Evolutionary conservation across 768 basidiomycete genomes (phyloP).

Genomic region (Pleurotus eryngii): DNA sequence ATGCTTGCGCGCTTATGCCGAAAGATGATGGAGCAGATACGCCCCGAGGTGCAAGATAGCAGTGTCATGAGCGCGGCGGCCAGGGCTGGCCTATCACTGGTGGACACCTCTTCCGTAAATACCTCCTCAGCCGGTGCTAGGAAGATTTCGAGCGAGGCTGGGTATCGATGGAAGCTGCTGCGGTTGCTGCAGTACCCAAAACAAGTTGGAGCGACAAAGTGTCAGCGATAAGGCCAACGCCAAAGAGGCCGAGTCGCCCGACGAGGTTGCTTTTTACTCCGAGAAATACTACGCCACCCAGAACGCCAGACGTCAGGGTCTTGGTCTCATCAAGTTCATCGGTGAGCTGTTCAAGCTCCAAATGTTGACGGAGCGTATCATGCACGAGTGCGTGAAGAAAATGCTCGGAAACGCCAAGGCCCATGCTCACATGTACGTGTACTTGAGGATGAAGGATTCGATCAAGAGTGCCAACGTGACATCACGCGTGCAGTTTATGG

Average conservation of each 20-base stretch:
- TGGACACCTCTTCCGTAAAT: conserved; percentile 94
- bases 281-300: conserved; percentile 95
- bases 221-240: conserved; percentile 51
- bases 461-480: conserved; percentile 72
- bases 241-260: conserved; percentile 36
- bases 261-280: conserved; percentile 79
- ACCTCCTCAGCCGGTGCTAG: conserved; percentile 93
- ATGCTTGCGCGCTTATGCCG: conserved; percentile 96
- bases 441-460: conserved; percentile 90
- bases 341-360: conserved; percentile 99
- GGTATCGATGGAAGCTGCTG: conserved; percentile 83
- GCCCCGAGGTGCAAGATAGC: conserved; percentile 83
- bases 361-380: conserved; percentile 97
- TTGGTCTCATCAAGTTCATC: conserved; percentile 97
- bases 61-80: conserved; percentile 69
- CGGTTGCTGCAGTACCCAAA: conserved; percentile 82
- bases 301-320: conserved; percentile 95
- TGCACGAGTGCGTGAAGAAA: conserved; percentile 98
- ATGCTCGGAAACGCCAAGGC: conserved; percentile 89
- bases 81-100: conserved; percentile 89
- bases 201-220: conserved; percentile 82
- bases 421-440: conserved; percentile 84
- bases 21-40: conserved; percentile 95
- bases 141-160: conserved; percentile 98
- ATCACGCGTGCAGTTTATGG: conserved; percentile 92